Evolutionary conservation across 495 filamentous ascomycete species (phyloP), one percentile per base, ranked within the genome.

Genomic region (Talaromyces liani): DNA sequence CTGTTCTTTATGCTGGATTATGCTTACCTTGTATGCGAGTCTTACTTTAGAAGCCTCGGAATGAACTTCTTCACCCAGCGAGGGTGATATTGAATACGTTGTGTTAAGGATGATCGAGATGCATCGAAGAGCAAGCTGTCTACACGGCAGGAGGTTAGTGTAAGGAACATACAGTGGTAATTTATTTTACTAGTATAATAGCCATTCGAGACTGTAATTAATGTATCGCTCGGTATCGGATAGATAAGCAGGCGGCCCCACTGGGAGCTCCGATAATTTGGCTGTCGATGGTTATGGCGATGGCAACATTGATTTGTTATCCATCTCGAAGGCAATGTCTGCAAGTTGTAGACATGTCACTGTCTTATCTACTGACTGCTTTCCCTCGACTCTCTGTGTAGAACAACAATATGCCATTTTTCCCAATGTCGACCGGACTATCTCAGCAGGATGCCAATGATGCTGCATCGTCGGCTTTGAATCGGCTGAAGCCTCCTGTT

Each of bases 361-460:
- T 20, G n/a, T n/a, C 51, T 55, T n/a, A 29, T 55, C 22, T 14
- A 24, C 3, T 55, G 22, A 55, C 14, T 55, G 0, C 3, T 29
- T 25, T 6, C 24, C 29, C n/a, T 20, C 49, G 3, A 20, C 20
- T 62, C 6, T 14, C 18, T 9, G 2, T 10, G 0, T n/a, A 34
- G 1, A 60, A n/a, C 24, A 33, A n/a, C 61, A 73, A 66, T 34
- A 80, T 79, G 78, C 78, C 76, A 62, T 69, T 68, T 63, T 75
- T 79, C 59, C 74, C 76, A 60, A 75, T 72, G 67, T 67, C 69
- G 27, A 69, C 60, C 9, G 60, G 45, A 53, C 10, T 61, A 6
- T 47, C 59, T 18, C 18, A 61, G 14, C 14, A 41, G 63, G 47
- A 54, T 16, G 57, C 55, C 67, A 10, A 29, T 33, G 27, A 60